Evolutionary conservation across 1,284 basidiomycete species (phyloP).

Genomic region (Laetiporus sulphureus): DNA sequence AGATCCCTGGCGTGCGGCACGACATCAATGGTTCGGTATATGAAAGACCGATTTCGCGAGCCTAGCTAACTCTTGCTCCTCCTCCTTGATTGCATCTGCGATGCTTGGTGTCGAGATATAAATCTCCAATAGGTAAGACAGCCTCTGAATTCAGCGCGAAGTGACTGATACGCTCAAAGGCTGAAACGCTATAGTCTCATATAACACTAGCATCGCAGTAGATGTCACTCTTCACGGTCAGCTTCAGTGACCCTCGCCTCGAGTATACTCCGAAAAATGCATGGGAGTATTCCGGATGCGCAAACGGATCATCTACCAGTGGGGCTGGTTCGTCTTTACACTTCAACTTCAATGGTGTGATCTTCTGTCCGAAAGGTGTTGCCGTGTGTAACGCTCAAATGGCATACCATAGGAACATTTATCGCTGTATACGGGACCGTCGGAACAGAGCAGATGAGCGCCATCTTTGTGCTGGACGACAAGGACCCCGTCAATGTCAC

Average conservation of each 20-base stretch:
- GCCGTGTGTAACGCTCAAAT: neutral
- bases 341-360: constrained; percentile 8
- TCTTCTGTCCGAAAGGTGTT: neutral
- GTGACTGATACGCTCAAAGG: too few species aligned
- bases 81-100: too few species aligned
- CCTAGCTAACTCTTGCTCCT: too few species aligned
- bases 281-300: neutral
- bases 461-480: constrained; percentile 6
- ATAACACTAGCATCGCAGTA: too few species aligned
- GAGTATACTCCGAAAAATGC: neutral
- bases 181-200: too few species aligned
- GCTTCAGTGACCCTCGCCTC: neutral
- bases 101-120: too few species aligned
- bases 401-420: constrained; percentile 5
- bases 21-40: too few species aligned
- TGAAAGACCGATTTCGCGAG: too few species aligned
- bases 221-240: neutral
- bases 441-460: neutral
- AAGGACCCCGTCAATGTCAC: neutral
- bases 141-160: too few species aligned
- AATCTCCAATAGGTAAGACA: too few species aligned
- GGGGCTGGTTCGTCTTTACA: neutral
- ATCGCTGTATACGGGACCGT: constrained; percentile 8
- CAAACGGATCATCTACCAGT: neutral
- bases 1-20: too few species aligned